Base-by-base conservation (phyloP, 148 eudicot genomes). In the Fagopyrum tataricum region DNA sequence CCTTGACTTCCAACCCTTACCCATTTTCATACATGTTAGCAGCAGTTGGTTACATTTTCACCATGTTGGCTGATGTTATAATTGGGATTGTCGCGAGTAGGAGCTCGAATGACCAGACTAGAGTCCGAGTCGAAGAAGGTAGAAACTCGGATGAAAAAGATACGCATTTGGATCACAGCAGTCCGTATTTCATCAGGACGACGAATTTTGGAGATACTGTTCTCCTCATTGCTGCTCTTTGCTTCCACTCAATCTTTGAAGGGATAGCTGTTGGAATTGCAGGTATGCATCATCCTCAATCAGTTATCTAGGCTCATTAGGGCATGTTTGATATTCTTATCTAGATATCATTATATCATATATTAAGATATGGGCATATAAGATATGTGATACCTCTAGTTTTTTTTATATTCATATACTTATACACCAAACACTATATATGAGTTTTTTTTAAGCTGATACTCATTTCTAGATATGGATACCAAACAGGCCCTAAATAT, bases 181-280 rank as follows among this genome's bases (percentile, higher is more conserved):
- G 0, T 31, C 91, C 91, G 0, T 64, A 56, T 51, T 81, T 90
- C 6, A 72, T 73, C 52, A 82, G 18, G 77, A 87, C 90, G 9
- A 47, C 85, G 4, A 87, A 90, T 4, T 18, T 87, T 17, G 86
- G 87, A 20, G 95, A 87, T 47, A 81, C 89, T n/a, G 20, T 92
- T 9, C 90, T 92, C 49, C 90, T 90, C 8, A 88, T 92, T 15
- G 39, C 78, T 15, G 98, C 96, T 2, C 78, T 92, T 75, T 88
- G 96, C 77, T 90, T 90, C 55, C 98, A 92, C 66, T 92, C 98
- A 0, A 62, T 87, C 72, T 92, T 92, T 49, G 97, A 90, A 81
- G 96, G 98, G 44, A 87, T 90, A 70, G 96, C 91, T 14, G 87
- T 92, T 77, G 98, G 98, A 47, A 78, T 92, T 48, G 81, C 97